These are phyloP conservation scores for Fonsecaea erecta DNA, from an alignment of 2,329 filamentous ascomycete species.

Conservation along the genomic window DNA sequence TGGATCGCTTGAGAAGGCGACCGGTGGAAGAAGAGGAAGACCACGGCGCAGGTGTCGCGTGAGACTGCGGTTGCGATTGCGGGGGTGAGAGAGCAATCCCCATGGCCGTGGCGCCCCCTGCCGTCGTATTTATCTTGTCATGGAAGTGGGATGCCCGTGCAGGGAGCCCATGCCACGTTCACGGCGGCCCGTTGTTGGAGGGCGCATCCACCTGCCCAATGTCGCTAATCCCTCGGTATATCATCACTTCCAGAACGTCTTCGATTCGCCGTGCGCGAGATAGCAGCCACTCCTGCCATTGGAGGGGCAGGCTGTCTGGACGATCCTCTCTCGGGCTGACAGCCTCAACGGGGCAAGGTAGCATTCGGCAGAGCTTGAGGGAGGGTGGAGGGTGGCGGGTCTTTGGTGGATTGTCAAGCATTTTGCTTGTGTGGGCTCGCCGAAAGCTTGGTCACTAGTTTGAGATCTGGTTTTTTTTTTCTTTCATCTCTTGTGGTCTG, in stretches of 20 bases:
- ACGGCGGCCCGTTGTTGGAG: neutral
- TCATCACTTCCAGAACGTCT: conserved; percentile 16
- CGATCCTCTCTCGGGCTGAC: conserved; percentile 13
- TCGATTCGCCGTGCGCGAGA: conserved; percentile 6
- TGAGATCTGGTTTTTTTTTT: neutral
- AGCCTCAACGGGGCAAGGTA: neutral
- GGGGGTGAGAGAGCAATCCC: neutral
- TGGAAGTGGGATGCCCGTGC: too few species aligned
- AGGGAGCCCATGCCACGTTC: too few species aligned
- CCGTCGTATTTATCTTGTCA: conserved; percentile 16
- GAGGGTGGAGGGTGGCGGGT: neutral
- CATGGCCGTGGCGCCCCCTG: neutral
- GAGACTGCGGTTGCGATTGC: neutral
- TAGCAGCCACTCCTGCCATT: conserved; percentile 4
- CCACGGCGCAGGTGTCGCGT: conserved; percentile 1
- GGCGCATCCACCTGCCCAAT: conserved; percentile 9
- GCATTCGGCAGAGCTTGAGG: conserved; percentile 8
- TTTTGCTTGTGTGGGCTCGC: neutral
- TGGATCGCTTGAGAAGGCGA: neutral
- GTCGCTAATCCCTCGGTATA: neutral
- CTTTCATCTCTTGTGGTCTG: neutral
- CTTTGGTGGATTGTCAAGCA: neutral
- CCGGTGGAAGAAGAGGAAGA: neutral
- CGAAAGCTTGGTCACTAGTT: conserved; percentile 1
- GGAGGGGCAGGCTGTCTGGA: conserved; percentile 2